phyloP scores from a whole-genome alignment of 2,329 filamentous ascomycete species.

The Exophiala oligosperma region DNA sequence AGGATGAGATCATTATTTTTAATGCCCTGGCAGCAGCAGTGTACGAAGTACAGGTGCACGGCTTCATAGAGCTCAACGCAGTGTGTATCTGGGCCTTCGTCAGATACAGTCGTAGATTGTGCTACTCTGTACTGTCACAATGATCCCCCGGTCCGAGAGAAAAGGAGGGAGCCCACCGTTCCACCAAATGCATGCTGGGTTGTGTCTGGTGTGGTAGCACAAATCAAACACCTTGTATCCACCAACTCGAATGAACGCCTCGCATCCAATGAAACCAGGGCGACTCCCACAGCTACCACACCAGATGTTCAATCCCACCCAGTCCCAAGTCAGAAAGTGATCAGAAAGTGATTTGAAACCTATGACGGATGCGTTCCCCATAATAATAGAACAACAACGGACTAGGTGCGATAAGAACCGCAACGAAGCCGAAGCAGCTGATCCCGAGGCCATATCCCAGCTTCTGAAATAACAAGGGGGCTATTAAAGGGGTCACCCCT shows the following conservation, averaged over 20 bases:
- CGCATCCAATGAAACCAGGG: neutral
- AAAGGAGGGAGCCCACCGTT: neutral
- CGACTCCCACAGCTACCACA: neutral
- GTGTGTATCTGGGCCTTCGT: too few relatives aligned
- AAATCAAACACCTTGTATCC: neutral
- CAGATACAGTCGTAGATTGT: neutral
- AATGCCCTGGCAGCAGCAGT: neutral
- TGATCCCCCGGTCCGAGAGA: neutral
- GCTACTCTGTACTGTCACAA: neutral
- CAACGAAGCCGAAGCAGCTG: slow-evolving; percentile 49
- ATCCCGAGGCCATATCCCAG: slow-evolving; percentile 43
- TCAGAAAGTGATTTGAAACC: slow-evolving; percentile 34
- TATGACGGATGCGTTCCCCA: slow-evolving; percentile 48
- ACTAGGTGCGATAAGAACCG: slow-evolving; percentile 48
- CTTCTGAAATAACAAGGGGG: slow-evolving; percentile 39
- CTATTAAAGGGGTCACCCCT: slow-evolving; percentile 52
- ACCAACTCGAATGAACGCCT: neutral
- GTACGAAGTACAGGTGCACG: neutral
- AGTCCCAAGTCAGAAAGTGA: neutral
- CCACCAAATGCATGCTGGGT: neutral
- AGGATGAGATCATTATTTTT: slow-evolving; percentile 13
- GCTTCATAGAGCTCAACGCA: neutral
- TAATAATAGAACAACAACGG: slow-evolving; percentile 52
- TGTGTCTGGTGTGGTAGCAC: neutral
- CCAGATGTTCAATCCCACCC: neutral